A percentile compares a stretch with the other conserved stretches of the same genome.
phyloP scores from a whole-genome alignment of 169 alveolate species.

The Plasmodium gonderi region DNA sequence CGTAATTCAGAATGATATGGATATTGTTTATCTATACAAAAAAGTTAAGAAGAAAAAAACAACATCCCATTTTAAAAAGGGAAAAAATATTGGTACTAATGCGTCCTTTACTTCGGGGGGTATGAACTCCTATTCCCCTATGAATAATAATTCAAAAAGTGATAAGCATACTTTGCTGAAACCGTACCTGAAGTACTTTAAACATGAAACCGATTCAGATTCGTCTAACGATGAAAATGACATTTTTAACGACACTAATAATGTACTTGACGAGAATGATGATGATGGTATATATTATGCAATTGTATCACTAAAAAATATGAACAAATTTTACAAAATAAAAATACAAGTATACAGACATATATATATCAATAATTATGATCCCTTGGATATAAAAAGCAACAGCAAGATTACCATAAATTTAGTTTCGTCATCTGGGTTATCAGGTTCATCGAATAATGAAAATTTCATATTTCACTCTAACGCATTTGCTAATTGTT shows the following conservation, averaged over 20 bases:
- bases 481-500: slow-evolving; percentile 66
- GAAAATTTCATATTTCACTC: slow-evolving; percentile 72
- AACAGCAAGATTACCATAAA: slow-evolving; percentile 78
- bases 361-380: slow-evolving; percentile 61
- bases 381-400: slow-evolving; percentile 72
- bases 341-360: slow-evolving; percentile 61
- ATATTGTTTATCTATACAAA: slow-evolving; percentile 58
- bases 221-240: slow-evolving; percentile 57
- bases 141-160: not conserved
- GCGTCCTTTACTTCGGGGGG: slow-evolving; percentile 19
- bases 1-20: slow-evolving; percentile 50
- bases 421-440: slow-evolving; percentile 77
- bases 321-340: slow-evolving; percentile 73
- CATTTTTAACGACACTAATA: slow-evolving; percentile 69
- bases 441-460: slow-evolving; percentile 44
- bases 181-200: slow-evolving; percentile 54
- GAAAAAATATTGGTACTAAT: not conserved
- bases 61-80: not conserved
- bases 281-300: slow-evolving; percentile 77
- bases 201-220: slow-evolving; percentile 49
- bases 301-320: slow-evolving; percentile 73
- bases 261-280: slow-evolving; percentile 55
- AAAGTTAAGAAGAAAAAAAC: slow-evolving; percentile 18
- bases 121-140: not conserved
- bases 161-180: slow-evolving; percentile 41